Base-by-base conservation (phyloP, 2,329 filamentous ascomycete genomes). In the Tolypocladium guangdongense region DNA sequence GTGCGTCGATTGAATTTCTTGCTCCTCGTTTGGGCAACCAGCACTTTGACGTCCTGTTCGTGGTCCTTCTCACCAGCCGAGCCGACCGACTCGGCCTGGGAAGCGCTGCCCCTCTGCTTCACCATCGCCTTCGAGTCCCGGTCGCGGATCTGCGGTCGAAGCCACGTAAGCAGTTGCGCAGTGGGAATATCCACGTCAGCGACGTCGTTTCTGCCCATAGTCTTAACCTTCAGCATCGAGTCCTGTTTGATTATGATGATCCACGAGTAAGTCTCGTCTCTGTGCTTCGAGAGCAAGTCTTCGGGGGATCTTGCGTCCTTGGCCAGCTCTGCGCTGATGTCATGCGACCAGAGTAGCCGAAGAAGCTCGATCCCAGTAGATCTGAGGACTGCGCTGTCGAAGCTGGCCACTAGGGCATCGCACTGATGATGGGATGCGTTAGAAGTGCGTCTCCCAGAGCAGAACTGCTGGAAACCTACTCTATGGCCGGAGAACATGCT, bases 1-100 rank as follows among this genome's bases (percentile, higher is more conserved):
- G 85, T 85, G 64, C 84, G 84, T 52, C 92, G 84, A 70, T 96
- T 96, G 58, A 87, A 88, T 73, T 96, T 97, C 71, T 96, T 96
- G 68, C 85, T 90, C 62, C 86, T 84, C 50, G 90, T 91, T 54
- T 88, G 86, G 1, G 88, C 83, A 7, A 90, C 80, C 4, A 96
- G 78, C n/a, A 97, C 86, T 56, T 87, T 85, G 47, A 97, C 90
- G 53, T 92, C 87, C 60, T 87, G 84, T 55, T 83, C 78, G 52
- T 77, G 71, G 30, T 68, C 64, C 46, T 61, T 62, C n/a, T 70
- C 65, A 8, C 54, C 61, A 6, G 59, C 59, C 50, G 58, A 51
- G 37, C 50, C 59, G 14, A 58, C 38, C 52, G 59, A 20, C 51
- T 73, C 68, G 65, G 52, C 64, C 2, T 64, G 58, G 6, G 64